Evolutionary conservation across 169 alveolate genomes (phyloP).

Genomic region (Amoebophrya sp.): DNA sequence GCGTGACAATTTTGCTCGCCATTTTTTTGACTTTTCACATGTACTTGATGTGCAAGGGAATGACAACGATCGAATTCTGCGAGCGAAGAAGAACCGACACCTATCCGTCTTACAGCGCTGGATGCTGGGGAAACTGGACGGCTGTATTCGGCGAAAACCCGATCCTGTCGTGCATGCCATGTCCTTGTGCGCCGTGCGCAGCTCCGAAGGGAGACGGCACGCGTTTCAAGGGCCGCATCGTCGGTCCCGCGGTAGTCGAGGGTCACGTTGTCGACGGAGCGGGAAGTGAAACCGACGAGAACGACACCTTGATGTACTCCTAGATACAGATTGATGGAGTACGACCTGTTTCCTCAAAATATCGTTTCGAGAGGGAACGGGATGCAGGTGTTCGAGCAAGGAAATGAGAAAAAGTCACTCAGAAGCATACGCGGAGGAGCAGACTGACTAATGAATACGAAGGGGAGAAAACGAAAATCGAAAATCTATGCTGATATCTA

Average conservation of each 20-base stretch:
- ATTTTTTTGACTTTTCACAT: background rate
- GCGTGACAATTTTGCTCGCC: background rate
- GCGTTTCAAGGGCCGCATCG: background rate
- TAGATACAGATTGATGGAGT: too few species aligned
- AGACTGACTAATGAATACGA: too few species aligned
- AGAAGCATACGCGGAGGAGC: too few species aligned
- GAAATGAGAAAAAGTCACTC: too few species aligned
- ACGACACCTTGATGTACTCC: too few species aligned
- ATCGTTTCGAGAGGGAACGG: too few species aligned
- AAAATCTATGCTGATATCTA: too few species aligned
- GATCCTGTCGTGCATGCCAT: background rate
- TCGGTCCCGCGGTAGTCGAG: background rate
- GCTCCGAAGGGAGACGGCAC: background rate
- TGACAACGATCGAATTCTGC: conserved; percentile 44
- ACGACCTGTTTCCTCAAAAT: too few species aligned
- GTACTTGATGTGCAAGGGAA: background rate
- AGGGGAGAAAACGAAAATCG: too few species aligned
- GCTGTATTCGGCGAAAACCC: conserved; percentile 24
- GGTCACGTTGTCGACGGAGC: background rate
- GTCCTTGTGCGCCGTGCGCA: conserved; percentile 11
- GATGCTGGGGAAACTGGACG: background rate
- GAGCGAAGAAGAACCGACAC: background rate
- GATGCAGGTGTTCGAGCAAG: too few species aligned
- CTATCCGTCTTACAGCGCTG: background rate
- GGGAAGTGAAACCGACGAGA: background rate